Percentiles rank a stretch among this genome's conserved stretches.
Evolutionary conservation across 305 asterid genomes (phyloP).

Genomic region (Solanum hybrid): DNA sequence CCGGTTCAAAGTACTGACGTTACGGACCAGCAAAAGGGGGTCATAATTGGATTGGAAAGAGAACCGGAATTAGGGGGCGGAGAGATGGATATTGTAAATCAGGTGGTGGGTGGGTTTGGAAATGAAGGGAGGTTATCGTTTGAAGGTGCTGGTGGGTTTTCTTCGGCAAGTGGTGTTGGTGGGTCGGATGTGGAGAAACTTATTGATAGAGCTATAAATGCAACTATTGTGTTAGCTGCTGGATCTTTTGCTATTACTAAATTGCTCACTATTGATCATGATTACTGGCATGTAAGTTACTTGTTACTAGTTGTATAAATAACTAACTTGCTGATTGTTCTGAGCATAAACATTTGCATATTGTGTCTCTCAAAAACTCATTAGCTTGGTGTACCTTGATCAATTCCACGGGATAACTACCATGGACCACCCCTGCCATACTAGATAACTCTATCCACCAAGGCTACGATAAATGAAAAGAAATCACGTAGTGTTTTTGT

Average conservation of each 20-base stretch:
- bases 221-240: constrained; percentile 69
- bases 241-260: constrained; percentile 76
- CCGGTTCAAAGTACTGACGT: constrained; percentile 44
- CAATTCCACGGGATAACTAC: background rate
- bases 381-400: background rate
- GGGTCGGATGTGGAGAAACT: constrained; percentile 30
- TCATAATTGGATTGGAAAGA: constrained; percentile 31
- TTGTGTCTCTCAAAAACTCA: background rate
- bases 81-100: constrained; percentile 27
- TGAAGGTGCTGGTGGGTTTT: constrained; percentile 46
- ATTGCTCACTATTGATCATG: constrained; percentile 69
- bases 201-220: constrained; percentile 63
- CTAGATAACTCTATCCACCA: background rate
- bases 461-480: background rate
- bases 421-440: background rate
- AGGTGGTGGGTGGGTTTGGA: constrained; percentile 56
- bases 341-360: background rate
- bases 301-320: background rate
- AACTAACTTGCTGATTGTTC: background rate
- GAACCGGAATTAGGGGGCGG: constrained; percentile 28
- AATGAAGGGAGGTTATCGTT: constrained; percentile 51
- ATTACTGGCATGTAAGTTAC: constrained; percentile 79
- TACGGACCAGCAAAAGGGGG: constrained; percentile 47
- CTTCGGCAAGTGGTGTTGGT: constrained; percentile 33
- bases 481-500: background rate